These are phyloP conservation scores for Echeveria elegans DNA, from an alignment of 164 flowering plant species.

Conservation along the genomic window DNA sequence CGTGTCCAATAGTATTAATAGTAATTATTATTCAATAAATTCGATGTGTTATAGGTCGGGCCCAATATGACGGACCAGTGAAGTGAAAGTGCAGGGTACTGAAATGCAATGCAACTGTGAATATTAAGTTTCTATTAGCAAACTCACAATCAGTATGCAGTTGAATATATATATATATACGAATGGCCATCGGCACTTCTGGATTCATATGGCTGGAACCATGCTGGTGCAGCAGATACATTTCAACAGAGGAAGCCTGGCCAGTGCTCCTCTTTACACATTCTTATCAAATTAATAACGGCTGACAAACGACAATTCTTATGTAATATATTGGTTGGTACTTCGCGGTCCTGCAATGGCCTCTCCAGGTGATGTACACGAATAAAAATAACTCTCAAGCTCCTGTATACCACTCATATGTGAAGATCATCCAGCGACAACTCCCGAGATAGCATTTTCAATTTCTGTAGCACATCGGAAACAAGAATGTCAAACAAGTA, in stretches of 20 bases:
- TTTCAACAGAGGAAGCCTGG: not conserved
- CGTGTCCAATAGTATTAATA: no score
- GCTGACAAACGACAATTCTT: not conserved
- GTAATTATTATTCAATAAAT: no score
- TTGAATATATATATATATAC: no score
- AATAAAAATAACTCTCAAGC: not conserved
- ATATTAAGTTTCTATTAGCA: no score
- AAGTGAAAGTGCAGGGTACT: no score
- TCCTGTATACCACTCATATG: conserved; percentile 25
- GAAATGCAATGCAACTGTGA: no score
- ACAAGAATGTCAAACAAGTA: not conserved
- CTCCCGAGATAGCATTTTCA: conserved; percentile 59
- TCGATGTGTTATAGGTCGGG: no score
- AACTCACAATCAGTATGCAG: no score
- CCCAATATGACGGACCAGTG: no score
- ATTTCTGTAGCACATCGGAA: conserved; percentile 46
- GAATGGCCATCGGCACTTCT: not conserved
- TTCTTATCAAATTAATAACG: not conserved
- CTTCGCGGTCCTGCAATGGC: not conserved
- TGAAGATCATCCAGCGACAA: conserved; percentile 68
- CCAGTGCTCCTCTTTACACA: not conserved
- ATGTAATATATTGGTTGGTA: not conserved
- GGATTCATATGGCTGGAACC: not conserved
- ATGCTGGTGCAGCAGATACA: not conserved
- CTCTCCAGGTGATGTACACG: not conserved